phyloP scores from a whole-genome alignment of 306 rosid genomes.

The Chamaecrista fasciculata region DNA sequence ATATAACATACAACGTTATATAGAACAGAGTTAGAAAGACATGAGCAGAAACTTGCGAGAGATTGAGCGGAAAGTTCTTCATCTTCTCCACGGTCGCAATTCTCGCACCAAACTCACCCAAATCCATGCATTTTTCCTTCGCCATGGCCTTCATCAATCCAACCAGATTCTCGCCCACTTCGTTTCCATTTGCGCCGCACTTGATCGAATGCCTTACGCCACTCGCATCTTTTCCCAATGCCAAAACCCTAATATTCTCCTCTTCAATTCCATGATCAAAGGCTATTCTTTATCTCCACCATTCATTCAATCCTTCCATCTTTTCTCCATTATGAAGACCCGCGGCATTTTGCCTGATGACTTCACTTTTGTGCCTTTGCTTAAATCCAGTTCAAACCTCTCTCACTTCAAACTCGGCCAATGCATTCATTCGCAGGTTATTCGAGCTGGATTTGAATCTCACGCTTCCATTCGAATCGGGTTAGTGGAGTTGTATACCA shows the following conservation, averaged over 20 bases:
- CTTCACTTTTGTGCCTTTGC: conserved; percentile 62
- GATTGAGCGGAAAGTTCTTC: conserved; percentile 58
- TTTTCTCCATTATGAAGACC: conserved; percentile 50
- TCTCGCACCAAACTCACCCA: conserved; percentile 50
- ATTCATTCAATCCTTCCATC: conserved; percentile 39
- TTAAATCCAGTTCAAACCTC: conserved; percentile 58
- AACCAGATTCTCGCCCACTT: conserved; percentile 79
- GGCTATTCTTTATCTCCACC: conserved; percentile 63
- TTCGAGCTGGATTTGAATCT: conserved; percentile 42
- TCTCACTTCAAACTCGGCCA: conserved; percentile 42
- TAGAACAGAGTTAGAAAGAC: too few species aligned
- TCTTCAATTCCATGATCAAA: conserved; percentile 81
- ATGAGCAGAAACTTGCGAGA: conserved; percentile 47
- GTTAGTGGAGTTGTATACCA: conserved; percentile 46
- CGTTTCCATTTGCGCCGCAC: conserved; percentile 57
- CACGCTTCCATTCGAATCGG: conserved; percentile 52
- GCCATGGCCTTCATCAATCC: conserved; percentile 70
- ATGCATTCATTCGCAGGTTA: conserved; percentile 43
- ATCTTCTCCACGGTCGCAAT: conserved; percentile 64
- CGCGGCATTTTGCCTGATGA: conserved; percentile 48
- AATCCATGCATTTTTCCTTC: conserved; percentile 76
- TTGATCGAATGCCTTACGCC: conserved; percentile 49
- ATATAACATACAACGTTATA: too few species aligned
- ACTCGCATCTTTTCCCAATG: conserved; percentile 45
- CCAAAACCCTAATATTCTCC: conserved; percentile 55